phyloP scores from a whole-genome alignment of 2,329 filamentous ascomycete genomes.

The Cladophialophora yegresii region DNA sequence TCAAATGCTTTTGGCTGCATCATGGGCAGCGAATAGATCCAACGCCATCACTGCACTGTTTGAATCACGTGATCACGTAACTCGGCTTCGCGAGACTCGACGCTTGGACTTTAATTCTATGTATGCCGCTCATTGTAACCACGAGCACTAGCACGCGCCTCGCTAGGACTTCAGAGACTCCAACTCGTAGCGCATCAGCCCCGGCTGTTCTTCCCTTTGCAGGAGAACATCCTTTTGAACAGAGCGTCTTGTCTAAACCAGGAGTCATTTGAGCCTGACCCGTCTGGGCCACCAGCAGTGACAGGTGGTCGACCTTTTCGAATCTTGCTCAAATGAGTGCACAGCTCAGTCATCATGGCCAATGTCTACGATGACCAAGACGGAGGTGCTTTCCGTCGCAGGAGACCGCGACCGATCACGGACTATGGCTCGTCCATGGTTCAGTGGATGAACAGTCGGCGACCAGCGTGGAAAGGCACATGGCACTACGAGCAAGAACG shows the following conservation, averaged over 20 bases:
- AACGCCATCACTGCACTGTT: not conserved
- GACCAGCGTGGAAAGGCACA: slow-evolving; percentile 71
- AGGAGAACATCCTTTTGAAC: not conserved
- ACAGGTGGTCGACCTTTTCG: not conserved
- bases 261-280: not conserved
- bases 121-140: not conserved
- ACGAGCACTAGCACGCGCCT: not conserved
- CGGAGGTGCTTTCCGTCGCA: slow-evolving; percentile 33
- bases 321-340: slow-evolving; percentile 14
- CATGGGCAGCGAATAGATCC: too few relatives aligned
- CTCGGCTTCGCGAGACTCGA: not conserved
- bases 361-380: slow-evolving; percentile 32
- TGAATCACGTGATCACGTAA: not conserved
- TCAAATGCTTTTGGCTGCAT: not conserved
- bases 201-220: too few relatives aligned
- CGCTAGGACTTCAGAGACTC: not conserved
- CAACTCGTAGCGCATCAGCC: not conserved
- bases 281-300: not conserved
- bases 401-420: slow-evolving; percentile 67
- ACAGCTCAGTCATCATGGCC: slow-evolving; percentile 19
- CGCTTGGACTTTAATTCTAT: not conserved
- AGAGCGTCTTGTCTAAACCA: not conserved
- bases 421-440: slow-evolving; percentile 89
- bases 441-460: slow-evolving; percentile 85
- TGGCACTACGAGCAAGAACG: slow-evolving; percentile 76